Percentiles rank a stretch among this genome's conserved stretches.
phyloP scores from a whole-genome alignment of 2,329 filamentous ascomycete genomes.

The Colletotrichum sp. region DNA sequence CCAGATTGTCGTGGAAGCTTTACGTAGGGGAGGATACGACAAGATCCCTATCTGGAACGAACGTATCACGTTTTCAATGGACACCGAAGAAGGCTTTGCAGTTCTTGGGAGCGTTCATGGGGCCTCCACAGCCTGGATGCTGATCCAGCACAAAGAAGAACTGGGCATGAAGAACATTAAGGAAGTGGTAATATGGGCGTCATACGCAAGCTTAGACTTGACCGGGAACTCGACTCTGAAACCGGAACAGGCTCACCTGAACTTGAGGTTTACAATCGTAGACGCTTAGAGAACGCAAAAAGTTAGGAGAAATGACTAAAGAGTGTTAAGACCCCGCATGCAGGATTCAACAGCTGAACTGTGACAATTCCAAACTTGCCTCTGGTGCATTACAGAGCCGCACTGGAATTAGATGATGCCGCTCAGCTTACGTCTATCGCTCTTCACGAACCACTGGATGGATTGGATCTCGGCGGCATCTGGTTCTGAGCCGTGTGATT shows the following conservation, averaged over 20 bases:
- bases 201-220: background rate
- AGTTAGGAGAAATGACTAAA: background rate
- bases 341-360: background rate
- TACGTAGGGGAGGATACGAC: background rate
- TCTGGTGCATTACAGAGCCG: background rate
- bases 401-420: background rate
- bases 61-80: background rate
- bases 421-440: background rate
- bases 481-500: background rate
- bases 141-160: background rate
- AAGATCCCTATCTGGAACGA: background rate
- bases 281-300: background rate
- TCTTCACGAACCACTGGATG: background rate
- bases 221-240: background rate
- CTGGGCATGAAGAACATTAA: background rate
- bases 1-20: background rate
- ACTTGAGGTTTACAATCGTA: background rate
- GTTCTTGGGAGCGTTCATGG: background rate
- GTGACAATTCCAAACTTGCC: too few species aligned
- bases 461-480: background rate
- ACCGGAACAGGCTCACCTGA: background rate
- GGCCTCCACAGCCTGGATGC: background rate
- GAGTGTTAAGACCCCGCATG: background rate
- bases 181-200: background rate
- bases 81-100: background rate